phyloP scores from a whole-genome alignment of 805 yeast species.

The Lachancea thermotolerans region DNA sequence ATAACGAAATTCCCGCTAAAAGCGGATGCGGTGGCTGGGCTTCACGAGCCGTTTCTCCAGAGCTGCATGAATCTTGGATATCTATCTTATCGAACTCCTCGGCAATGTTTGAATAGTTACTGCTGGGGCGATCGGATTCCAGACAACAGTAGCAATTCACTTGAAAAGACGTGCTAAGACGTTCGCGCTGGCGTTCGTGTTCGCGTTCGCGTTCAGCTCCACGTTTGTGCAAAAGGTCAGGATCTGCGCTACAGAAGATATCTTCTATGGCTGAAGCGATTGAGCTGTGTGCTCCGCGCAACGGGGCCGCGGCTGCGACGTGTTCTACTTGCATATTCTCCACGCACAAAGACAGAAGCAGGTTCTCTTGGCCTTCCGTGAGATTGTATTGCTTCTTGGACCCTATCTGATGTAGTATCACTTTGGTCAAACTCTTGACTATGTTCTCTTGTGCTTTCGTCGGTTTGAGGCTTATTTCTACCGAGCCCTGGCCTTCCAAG shows the following conservation, averaged over 20 bases:
- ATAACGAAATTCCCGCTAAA: conserved; percentile 10
- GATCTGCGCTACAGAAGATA: not conserved
- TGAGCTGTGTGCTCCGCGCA: conserved; percentile 1
- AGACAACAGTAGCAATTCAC: conserved; percentile 11
- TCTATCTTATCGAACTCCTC: conserved; percentile 31
- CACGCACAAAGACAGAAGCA: conserved; percentile 23
- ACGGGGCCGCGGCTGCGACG: conserved; percentile 5
- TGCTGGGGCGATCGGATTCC: conserved; percentile 7
- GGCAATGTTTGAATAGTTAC: conserved; percentile 4
- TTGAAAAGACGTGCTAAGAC: not conserved
- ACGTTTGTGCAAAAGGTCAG: not conserved
- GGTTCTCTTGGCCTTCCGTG: conserved; percentile 21
- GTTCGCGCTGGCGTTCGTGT: not conserved
- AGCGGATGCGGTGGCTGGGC: conserved; percentile 5
- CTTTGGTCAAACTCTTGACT: conserved; percentile 19
- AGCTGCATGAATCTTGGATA: conserved; percentile 11
- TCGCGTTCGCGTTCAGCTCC: not conserved
- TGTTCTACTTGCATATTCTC: conserved; percentile 16
- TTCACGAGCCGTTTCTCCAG: conserved; percentile 13
- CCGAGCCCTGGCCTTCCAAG: conserved; percentile 25
- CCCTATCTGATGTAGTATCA: conserved; percentile 17
- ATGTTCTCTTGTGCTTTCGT: conserved; percentile 21
- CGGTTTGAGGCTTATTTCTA: conserved; percentile 21
- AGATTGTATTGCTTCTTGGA: conserved; percentile 7
- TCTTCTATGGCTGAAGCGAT: not conserved